Base-by-base conservation (phyloP, 2,329 filamentous ascomycete genomes). In the Coniella lustricola region DNA sequence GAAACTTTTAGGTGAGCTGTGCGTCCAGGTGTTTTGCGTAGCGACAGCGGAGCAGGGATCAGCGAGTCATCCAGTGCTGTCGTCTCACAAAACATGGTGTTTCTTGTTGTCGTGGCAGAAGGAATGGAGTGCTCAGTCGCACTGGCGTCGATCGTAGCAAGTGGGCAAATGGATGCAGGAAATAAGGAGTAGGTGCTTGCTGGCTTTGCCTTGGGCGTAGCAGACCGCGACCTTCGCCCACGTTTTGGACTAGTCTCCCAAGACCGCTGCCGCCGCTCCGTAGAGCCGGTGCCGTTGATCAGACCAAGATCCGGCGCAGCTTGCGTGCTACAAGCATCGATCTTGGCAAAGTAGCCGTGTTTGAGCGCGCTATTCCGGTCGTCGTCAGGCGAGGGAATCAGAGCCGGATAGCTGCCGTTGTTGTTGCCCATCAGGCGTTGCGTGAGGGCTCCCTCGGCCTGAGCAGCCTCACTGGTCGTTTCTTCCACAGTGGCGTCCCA, bases 221-320 rank as follows among this genome's bases (percentile, higher is more conserved):
- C 36, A 7, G 51, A 37, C 13, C 31, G 35, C 16, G 62, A 42
- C 69, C 64, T 31, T 62, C 67, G 18, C 7, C 40, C 14, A 25
- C 31, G 39, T 4, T 38, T 25, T 12, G 31, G 25, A 29, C 25
- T 12, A 18, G 61, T 53, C 14, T 59, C 47, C 7, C 72, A 56
- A 20, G 73, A 53, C 29, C 67, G 42, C 20, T 21, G n/a, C 17
- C 17, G n/a, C n/a, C 38, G 10, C n/a, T 25, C 13, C 38, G 21
- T 41, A 21, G 22, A n/a, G n/a, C n/a, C n/a, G n/a, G n/a, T n/a
- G n/a, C 12, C 13, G 33, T 17, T 35, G 33, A 5, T 35, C 14
- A 7, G 16, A 2, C 16, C 35, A 20, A 10, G 35, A 18, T 7
- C 3, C 7, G 20, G 10, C 2, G 38, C 21, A 20, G 29, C 32